phyloP scores from a whole-genome alignment of 2,329 filamentous ascomycete species.

The Penicillium paneum region DNA sequence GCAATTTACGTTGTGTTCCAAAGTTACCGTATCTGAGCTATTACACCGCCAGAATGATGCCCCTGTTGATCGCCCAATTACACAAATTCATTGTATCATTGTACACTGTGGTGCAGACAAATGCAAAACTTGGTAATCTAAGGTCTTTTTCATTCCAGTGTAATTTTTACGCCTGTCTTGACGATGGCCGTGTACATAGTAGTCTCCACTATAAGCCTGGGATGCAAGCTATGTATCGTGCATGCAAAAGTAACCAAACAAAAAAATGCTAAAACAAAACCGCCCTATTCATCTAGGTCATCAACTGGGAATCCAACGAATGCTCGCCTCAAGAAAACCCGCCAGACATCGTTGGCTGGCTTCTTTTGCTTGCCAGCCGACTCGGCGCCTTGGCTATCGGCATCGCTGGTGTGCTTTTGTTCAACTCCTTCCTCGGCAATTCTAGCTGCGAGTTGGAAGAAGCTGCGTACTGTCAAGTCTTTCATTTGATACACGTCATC shows the following conservation, averaged over 20 bases:
- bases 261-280: constrained; percentile 13
- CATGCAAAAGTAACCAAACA: constrained; percentile 2
- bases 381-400: constrained; percentile 17
- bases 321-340: constrained; percentile 71
- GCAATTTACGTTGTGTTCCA: not conserved
- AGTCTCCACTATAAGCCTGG: not conserved
- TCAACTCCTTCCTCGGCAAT: constrained; percentile 57
- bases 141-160: not conserved
- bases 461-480: constrained; percentile 81
- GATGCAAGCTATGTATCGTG: not conserved
- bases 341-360: constrained; percentile 64
- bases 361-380: constrained; percentile 33
- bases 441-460: constrained; percentile 72
- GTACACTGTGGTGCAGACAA: not conserved
- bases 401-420: constrained; percentile 11
- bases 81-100: not conserved
- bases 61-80: not conserved
- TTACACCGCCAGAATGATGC: not conserved
- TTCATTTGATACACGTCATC: constrained; percentile 71
- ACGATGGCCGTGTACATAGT: not conserved
- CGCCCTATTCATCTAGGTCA: constrained; percentile 52
- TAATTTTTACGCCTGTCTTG: not conserved
- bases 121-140: not conserved
- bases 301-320: constrained; percentile 72
- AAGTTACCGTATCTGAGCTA: not conserved